Percentiles rank a stretch among this genome's conserved stretches.
These are phyloP conservation scores for Pythium phragmiticola DNA, from an alignment of 352 stramenopile genomes.

Conservation along the genomic window DNA sequence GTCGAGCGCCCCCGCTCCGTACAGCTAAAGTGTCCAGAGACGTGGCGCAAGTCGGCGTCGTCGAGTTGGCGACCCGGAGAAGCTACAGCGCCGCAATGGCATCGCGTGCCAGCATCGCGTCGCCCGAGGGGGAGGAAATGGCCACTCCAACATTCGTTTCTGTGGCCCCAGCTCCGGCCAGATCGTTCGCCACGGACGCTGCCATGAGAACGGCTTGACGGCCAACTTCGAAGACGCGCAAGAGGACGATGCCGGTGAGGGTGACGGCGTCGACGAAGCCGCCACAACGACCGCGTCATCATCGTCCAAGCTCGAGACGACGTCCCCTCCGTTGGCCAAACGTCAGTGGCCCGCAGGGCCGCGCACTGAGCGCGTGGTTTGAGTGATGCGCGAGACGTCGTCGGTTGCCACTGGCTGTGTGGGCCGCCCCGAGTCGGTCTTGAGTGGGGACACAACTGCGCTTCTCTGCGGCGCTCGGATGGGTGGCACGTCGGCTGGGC, in stretches of 20 bases:
- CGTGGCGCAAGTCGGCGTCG: too few species aligned
- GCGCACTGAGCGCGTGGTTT: conserved; percentile 82
- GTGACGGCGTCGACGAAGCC: conserved; percentile 29
- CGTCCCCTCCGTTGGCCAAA: conserved; percentile 46
- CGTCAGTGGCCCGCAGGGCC: conserved; percentile 37
- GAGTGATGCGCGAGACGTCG: conserved; percentile 48
- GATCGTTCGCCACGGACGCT: too few species aligned
- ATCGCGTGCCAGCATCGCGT: too few species aligned
- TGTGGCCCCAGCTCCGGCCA: too few species aligned
- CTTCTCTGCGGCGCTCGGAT: conserved; percentile 52
- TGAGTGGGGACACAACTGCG: conserved; percentile 90
- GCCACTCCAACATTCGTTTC: too few species aligned
- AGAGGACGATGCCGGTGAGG: conserved; percentile 38
- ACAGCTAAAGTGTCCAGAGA: too few species aligned
- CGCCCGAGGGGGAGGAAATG: too few species aligned
- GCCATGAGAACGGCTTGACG: too few species aligned
- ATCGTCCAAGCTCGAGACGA: conserved; percentile 30
- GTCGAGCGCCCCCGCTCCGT: too few species aligned
- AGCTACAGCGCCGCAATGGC: too few species aligned
- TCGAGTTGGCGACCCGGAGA: too few species aligned
- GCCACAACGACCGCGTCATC: conserved; percentile 5
- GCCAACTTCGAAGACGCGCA: conserved; percentile 37
- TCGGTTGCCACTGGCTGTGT: conserved; percentile 5
- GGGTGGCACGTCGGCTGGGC: conserved; percentile 63
- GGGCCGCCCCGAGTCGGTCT: conserved; percentile 37